Conservation (phyloP, 257 asterid species). For the Phtheirospermum japonicum region DNA sequence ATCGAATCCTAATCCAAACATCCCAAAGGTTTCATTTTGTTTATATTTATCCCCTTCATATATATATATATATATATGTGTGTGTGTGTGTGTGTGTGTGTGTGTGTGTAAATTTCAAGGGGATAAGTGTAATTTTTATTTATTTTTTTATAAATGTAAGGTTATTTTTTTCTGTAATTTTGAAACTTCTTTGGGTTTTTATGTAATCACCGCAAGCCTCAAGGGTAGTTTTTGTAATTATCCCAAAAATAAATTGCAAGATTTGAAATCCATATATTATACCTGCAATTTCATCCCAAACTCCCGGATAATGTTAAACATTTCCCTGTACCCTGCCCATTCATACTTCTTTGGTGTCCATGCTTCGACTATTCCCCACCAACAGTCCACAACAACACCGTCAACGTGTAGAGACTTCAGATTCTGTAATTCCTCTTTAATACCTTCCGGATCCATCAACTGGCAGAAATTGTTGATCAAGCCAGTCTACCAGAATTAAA, state of each 20-base stretch:
- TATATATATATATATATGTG: too few species aligned
- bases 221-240: too few species aligned
- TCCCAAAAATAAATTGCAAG: conserved; percentile 6
- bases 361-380: conserved; percentile 78
- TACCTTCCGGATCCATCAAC: conserved; percentile 66
- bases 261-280: conserved; percentile 10
- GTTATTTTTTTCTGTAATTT: too few species aligned
- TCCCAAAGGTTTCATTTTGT: too few species aligned
- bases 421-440: conserved; percentile 55
- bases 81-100: too few species aligned
- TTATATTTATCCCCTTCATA: too few species aligned
- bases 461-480: conserved; percentile 66
- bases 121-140: too few species aligned
- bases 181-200: too few species aligned
- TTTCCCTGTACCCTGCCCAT: conserved; percentile 67
- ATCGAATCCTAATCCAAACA: too few species aligned
- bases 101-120: too few species aligned
- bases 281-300: conserved; percentile 73
- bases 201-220: too few species aligned
- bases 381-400: conserved; percentile 65
- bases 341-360: conserved; percentile 64
- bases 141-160: too few species aligned
- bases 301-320: conserved; percentile 57
- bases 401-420: conserved; percentile 54
- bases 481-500: conserved; percentile 48